Evolutionary conservation across 805 yeast species (phyloP).

Genomic region (Hanseniaspora clermontiae): DNA sequence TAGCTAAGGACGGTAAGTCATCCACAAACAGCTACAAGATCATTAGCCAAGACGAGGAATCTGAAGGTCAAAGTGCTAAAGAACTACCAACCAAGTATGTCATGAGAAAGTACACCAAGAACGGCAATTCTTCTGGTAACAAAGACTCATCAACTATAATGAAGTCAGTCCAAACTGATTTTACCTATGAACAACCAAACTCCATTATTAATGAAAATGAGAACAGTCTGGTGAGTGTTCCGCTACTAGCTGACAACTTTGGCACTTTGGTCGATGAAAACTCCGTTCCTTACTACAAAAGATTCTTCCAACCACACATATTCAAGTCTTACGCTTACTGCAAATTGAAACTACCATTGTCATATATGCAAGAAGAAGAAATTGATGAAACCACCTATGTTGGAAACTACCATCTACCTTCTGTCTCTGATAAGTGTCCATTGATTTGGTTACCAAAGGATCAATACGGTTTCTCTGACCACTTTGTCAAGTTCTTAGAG

Average conservation of each 20-base stretch:
- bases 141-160: slow-evolving; percentile 13
- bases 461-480: slow-evolving; percentile 64
- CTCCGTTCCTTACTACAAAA: slow-evolving; percentile 32
- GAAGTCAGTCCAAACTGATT: slow-evolving; percentile 17
- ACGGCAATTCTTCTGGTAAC: background rate
- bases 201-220: slow-evolving; percentile 16
- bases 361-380: slow-evolving; percentile 32
- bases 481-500: slow-evolving; percentile 43
- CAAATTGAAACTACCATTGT: slow-evolving; percentile 44
- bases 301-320: slow-evolving; percentile 45
- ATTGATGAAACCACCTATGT: slow-evolving; percentile 33
- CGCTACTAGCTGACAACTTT: slow-evolving; percentile 55
- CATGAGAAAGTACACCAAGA: slow-evolving; percentile 22
- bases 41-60: slow-evolving; percentile 22
- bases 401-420: slow-evolving; percentile 54
- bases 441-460: slow-evolving; percentile 88
- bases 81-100: slow-evolving; percentile 24
- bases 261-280: slow-evolving; percentile 23
- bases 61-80: slow-evolving; percentile 18
- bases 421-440: slow-evolving; percentile 54
- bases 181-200: slow-evolving; percentile 20
- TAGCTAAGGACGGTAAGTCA: slow-evolving; percentile 57
- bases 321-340: slow-evolving; percentile 39
- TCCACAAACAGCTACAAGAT: slow-evolving; percentile 42
- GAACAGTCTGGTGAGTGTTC: slow-evolving; percentile 31